These are phyloP conservation scores for Verbascum thapsus DNA, from an alignment of 257 asterid genomes.

Conservation along the genomic window DNA sequence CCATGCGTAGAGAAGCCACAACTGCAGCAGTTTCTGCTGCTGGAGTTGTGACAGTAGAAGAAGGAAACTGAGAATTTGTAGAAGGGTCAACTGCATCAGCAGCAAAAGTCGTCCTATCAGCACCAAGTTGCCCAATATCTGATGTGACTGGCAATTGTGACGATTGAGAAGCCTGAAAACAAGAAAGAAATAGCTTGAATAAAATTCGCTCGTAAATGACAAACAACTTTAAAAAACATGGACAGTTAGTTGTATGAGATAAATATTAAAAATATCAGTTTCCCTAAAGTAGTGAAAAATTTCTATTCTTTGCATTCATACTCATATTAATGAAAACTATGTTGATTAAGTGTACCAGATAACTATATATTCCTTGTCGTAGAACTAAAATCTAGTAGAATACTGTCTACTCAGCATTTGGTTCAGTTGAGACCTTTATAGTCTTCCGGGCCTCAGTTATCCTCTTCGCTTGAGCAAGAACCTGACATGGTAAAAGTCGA, in stretches of 20 bases:
- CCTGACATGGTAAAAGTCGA: slow-evolving; percentile 43
- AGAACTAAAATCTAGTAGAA: neutral
- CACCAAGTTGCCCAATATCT: slow-evolving; percentile 51
- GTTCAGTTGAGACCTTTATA: slow-evolving; percentile 54
- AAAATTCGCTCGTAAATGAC: slow-evolving; percentile 18
- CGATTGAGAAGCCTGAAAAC: slow-evolving; percentile 59
- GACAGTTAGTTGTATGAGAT: too few relatives aligned
- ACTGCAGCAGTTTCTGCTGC: slow-evolving; percentile 78
- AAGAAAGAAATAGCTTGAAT: slow-evolving; percentile 15
- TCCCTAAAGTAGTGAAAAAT: too few relatives aligned
- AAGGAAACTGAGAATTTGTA: slow-evolving; percentile 54
- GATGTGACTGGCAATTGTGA: slow-evolving; percentile 47
- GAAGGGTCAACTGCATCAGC: slow-evolving; percentile 54
- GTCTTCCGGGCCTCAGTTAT: slow-evolving; percentile 80
- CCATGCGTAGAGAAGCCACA: slow-evolving; percentile 83
- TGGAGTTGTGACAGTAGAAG: slow-evolving; percentile 46
- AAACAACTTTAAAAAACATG: neutral
- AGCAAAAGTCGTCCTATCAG: slow-evolving; percentile 53
- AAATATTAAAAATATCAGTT: too few relatives aligned
- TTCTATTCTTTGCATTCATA: too few relatives aligned
- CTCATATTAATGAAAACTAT: neutral
- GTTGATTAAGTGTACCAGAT: slow-evolving; percentile 8
- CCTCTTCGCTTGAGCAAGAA: slow-evolving; percentile 89
- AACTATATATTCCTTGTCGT: too few relatives aligned
- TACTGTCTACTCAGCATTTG: neutral